Evolutionary conservation across 495 filamentous ascomycete genomes (phyloP).

Genomic region (Umbilicaria muhlenbergii): DNA sequence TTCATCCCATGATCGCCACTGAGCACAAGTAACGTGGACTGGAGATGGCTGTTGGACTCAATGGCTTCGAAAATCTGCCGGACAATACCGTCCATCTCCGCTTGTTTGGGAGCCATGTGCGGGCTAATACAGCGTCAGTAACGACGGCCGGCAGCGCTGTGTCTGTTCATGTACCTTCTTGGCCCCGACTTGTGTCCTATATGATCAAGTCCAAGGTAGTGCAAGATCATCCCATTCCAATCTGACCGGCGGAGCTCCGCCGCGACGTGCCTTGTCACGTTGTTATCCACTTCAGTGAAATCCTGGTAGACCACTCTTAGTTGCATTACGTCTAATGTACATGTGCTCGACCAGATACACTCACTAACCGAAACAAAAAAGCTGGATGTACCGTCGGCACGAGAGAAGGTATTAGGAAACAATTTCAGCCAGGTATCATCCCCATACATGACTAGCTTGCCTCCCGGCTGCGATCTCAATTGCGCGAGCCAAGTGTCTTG

Average conservation of each 20-base stretch:
- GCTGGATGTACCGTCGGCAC: constrained; percentile 83
- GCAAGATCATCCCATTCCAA: constrained; percentile 87
- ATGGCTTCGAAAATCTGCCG: constrained; percentile 61
- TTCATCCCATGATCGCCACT: constrained; percentile 98
- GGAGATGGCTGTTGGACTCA: constrained; percentile 47
- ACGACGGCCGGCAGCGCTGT: not conserved
- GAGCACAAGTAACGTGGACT: constrained; percentile 68
- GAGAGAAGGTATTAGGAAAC: constrained; percentile 74
- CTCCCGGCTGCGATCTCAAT: constrained; percentile 51
- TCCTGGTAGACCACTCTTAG: constrained; percentile 43
- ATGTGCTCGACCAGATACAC: not conserved
- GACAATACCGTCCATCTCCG: constrained; percentile 84
- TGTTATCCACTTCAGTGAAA: constrained; percentile 93
- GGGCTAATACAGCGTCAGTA: constrained; percentile 32
- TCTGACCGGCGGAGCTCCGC: constrained; percentile 59
- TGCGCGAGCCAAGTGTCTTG: constrained; percentile 96
- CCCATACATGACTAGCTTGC: constrained; percentile 83
- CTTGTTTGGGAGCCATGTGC: constrained; percentile 85
- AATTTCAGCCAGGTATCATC: constrained; percentile 98
- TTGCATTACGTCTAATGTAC: constrained; percentile 8
- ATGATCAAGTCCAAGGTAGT: constrained; percentile 93
- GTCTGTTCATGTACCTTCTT: constrained; percentile 39
- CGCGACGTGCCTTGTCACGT: constrained; percentile 83
- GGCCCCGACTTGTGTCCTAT: constrained; percentile 95
- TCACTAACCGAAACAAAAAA: constrained; percentile 90